These are phyloP conservation scores for Fusarium nurragi DNA, from an alignment of 2,329 filamentous ascomycete genomes.

Conservation along the genomic window DNA sequence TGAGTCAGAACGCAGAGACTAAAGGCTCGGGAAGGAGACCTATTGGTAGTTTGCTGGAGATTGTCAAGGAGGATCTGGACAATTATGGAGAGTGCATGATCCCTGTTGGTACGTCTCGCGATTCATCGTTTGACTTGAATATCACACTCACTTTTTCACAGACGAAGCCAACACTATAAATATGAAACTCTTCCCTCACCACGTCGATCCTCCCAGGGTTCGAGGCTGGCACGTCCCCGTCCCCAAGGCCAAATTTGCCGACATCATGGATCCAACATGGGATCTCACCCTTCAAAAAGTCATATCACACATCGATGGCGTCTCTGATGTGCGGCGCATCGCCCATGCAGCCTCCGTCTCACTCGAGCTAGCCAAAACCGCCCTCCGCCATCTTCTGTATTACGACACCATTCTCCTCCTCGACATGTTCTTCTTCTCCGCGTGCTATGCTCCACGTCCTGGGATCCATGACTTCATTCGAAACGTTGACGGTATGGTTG, in stretches of 20 bases:
- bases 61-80: conserved; percentile 86
- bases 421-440: conserved; percentile 94
- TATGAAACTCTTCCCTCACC: conserved; percentile 91
- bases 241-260: conserved; percentile 70
- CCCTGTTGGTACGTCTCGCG: conserved; percentile 75
- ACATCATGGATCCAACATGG: conserved; percentile 74
- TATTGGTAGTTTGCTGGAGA: conserved; percentile 86
- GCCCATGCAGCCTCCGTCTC: conserved; percentile 87
- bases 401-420: conserved; percentile 91
- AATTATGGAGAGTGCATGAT: conserved; percentile 99
- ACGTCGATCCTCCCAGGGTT: conserved; percentile 78
- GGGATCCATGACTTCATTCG: conserved; percentile 82
- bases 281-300: conserved; percentile 82
- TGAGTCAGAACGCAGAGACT: conserved; percentile 69
- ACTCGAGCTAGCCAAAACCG: conserved; percentile 84
- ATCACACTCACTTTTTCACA: conserved; percentile 47
- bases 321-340: conserved; percentile 88
- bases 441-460: conserved; percentile 84
- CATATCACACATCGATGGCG: conserved; percentile 87
- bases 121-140: background rate
- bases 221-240: conserved; percentile 93
- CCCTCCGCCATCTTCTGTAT: conserved; percentile 88
- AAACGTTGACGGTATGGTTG: conserved; percentile 77
- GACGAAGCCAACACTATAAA: conserved; percentile 95
- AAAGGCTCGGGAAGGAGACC: conserved; percentile 64